Evolutionary conservation across 2,329 filamentous ascomycete genomes (phyloP), one percentile per base, ranked within the genome.

Genomic region (Fusarium bactridioides): DNA sequence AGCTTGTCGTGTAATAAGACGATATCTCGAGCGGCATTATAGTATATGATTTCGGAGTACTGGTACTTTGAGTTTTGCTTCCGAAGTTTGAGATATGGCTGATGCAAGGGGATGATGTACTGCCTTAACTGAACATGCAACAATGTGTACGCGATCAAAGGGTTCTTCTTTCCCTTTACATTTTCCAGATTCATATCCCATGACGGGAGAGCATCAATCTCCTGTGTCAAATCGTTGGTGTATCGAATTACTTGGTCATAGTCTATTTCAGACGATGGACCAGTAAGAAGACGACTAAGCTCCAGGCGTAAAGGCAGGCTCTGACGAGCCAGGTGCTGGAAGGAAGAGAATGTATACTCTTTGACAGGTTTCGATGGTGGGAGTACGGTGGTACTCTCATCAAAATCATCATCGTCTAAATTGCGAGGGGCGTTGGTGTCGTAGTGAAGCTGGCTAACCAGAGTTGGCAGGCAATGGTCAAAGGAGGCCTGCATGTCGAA

Each of bases 401-500:
- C 85, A 75, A 90, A 89, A 64, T 87, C 86, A 43, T 88, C 85
- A 69, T 90, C 88, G 64, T 89, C 85, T 25, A 90, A 82, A 68
- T 90, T 91, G 51, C 84, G 83, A 6, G 89, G 89, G 7, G 88
- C 81, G 51, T 87, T 84, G 33, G 85, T 84, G 68, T 90, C 86
- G 74, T 86, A 86, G 75, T 89, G 85, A 41, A 90, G 80, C 31
- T 89, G 86, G 75, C 86, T 86, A 44, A 90, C 81, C 45, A 90
- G 81, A 1, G 88, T 89, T 2, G 89, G 89, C 58, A 90, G 79
- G 10, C 88, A 88, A 67, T 89, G 86, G 70, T 90, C 88, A 69
- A 90, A 89, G 1, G 88, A 88, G 4, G 88, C 86, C 78, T 90
- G 88, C 77, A 91, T 84, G 67, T 90, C 88, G 68, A 90, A 89